Evolutionary conservation across 106 monocot genomes (phyloP), one percentile per base, ranked within the genome.

Genomic region (Alisma plantagoaquatica): DNA sequence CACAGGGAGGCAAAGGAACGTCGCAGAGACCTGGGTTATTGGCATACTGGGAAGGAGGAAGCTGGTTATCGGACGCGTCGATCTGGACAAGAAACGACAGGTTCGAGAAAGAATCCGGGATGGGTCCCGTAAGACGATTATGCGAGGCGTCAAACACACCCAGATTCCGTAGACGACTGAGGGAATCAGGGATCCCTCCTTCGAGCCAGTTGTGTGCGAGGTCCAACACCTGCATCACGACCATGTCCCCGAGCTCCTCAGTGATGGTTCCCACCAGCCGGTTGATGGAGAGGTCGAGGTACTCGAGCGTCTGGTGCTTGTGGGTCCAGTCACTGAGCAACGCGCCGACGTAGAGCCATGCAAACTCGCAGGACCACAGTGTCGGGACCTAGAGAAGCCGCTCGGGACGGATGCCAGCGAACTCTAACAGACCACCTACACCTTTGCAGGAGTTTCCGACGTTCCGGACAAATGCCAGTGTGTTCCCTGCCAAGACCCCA

Each of bases 51-150:
- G 58, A 78, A 3, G 72, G 78, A 0, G 82, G 87, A 15, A 88
- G 74, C 27, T 68, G 30, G 48, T 84, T 84, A 43, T 79, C 60
- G 0, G 83, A 79, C 2, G 79, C 51, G 48, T 77, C 87, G 16
- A 90, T 84, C 20, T 84, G 89, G n/a, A 90, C 89, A 38, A 90
- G 50, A 68, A 90, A 90, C 0, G 89, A 84, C 33, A 90, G 79
- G 42, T 90, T 84, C 2, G 80, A 83, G 64, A 90, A 84, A 14
- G 89, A 90, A 2, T 80, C 83, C 7, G 89, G 89, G 27, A 90
- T 90, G 45, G 53, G 46, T 0, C 89, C 89, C 15, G 64, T 54
- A 6, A 90, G 57, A 24, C 42, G 15, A 45, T 90, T 90, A 46
- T 74, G 77, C 1, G 89, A 83, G 1, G 71, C 84, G 32, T 90